Conservation (phyloP, 768 basidiomycete species). For the Xanthoconium stramineum region DNA sequence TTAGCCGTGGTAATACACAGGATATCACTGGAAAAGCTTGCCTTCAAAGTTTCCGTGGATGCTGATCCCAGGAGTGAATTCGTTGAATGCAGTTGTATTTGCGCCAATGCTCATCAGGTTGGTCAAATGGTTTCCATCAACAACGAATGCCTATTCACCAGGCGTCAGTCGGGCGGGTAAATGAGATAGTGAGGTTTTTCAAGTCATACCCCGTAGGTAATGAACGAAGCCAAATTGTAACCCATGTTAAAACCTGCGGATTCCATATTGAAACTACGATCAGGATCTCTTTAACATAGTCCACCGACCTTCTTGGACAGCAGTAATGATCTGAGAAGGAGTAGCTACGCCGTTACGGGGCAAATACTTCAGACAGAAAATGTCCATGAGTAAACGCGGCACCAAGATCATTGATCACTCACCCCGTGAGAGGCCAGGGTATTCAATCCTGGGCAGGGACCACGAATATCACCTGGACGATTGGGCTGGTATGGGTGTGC, state of each 20-base stretch:
- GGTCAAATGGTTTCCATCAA: constrained; percentile 27
- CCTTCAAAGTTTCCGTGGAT: too few relatives aligned
- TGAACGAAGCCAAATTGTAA: constrained; percentile 17
- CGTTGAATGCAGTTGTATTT: constrained; percentile 13
- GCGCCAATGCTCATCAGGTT: constrained; percentile 27
- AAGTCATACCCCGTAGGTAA: constrained; percentile 21
- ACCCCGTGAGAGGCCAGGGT: too few relatives aligned
- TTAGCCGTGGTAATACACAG: background rate
- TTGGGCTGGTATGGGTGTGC: constrained; percentile 14
- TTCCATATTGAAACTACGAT: background rate
- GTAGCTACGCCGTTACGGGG: constrained; percentile 19
- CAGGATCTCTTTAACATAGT: background rate
- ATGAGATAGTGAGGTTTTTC: background rate
- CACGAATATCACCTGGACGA: constrained; percentile 10
- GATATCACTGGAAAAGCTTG: background rate
- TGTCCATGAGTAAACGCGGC: background rate
- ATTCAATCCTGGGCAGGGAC: too few relatives aligned
- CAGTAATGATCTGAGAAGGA: constrained; percentile 19
- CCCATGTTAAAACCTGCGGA: constrained; percentile 26
- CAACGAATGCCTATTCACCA: constrained; percentile 18
- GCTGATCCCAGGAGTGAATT: constrained; percentile 8
- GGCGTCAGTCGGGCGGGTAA: background rate
- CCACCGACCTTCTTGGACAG: too few relatives aligned
- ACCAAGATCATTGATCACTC: background rate
- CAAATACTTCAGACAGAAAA: constrained; percentile 12